These are phyloP conservation scores for Violaceomyces palustris DNA, from an alignment of 1,284 basidiomycete species.

Conservation along the genomic window DNA sequence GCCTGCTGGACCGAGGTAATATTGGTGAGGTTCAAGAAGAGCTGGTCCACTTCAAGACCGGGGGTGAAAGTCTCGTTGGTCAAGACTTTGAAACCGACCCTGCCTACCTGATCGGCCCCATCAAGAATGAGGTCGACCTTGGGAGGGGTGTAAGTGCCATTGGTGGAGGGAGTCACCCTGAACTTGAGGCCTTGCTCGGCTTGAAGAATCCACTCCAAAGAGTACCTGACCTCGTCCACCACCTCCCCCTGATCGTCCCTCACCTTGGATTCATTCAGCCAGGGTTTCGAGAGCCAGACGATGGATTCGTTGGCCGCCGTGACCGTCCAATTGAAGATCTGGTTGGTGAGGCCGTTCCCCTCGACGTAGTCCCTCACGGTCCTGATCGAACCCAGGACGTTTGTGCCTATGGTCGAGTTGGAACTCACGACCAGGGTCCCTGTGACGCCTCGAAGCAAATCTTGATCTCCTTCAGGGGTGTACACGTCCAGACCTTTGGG, in stretches of 20 bases:
- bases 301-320: constrained; percentile 48
- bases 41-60: constrained; percentile 49
- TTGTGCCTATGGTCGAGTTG: constrained; percentile 55
- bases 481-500: constrained; percentile 38
- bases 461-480: constrained; percentile 47
- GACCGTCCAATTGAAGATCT: constrained; percentile 57
- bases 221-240: constrained; percentile 10
- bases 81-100: constrained; percentile 52
- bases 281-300: constrained; percentile 54
- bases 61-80: constrained; percentile 56
- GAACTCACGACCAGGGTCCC: constrained; percentile 52
- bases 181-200: constrained; percentile 15
- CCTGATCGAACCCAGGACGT: constrained; percentile 55
- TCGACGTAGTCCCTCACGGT: constrained; percentile 56
- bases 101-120: constrained; percentile 36
- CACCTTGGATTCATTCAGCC: constrained; percentile 48
- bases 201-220: constrained; percentile 17
- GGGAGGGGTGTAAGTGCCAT: constrained; percentile 51
- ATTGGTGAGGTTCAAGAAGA: too few relatives aligned
- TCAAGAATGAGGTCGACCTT: constrained; percentile 51
- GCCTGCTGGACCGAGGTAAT: too few relatives aligned
- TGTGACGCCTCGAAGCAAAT: constrained; percentile 55
- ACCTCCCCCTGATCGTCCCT: constrained; percentile 12
- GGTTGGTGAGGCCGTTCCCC: constrained; percentile 43
- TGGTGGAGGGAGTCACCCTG: constrained; percentile 22